These are phyloP conservation scores for Uromyces viciae-fabae DNA, from an alignment of 1,284 basidiomycete species.

Conservation along the genomic window DNA sequence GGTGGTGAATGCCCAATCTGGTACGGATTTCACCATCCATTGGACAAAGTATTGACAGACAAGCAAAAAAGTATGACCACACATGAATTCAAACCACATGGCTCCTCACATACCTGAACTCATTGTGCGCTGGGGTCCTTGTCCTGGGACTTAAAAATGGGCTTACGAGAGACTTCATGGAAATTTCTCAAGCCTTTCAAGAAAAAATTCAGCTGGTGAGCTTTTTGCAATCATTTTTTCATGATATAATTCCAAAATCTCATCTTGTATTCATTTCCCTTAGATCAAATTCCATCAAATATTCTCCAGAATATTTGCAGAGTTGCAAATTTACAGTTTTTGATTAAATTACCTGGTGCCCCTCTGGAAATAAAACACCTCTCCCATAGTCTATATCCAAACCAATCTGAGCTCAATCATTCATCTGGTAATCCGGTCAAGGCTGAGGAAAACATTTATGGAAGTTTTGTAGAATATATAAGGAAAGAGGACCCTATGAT, in stretches of 20 bases:
- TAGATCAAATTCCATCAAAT: background rate
- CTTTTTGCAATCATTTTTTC: background rate
- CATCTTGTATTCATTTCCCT: background rate
- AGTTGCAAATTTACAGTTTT: background rate
- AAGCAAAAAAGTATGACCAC: constrained; percentile 1
- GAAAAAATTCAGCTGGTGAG: constrained; percentile 5
- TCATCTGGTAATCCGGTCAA: background rate
- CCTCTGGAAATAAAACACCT: constrained; percentile 12
- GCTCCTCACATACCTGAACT: constrained; percentile 12
- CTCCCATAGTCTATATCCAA: background rate
- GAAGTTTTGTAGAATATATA: constrained; percentile 5
- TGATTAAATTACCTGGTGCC: background rate
- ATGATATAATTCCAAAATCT: background rate
- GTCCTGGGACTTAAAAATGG: background rate
- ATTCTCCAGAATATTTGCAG: constrained; percentile 3
- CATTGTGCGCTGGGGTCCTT: background rate
- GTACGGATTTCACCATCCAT: constrained; percentile 20
- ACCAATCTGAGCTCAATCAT: background rate
- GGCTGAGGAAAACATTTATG: background rate
- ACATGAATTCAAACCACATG: constrained; percentile 8
- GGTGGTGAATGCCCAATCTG: background rate
- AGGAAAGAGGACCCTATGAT: background rate
- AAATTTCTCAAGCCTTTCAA: constrained; percentile 2
- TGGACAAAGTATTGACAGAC: constrained; percentile 15
- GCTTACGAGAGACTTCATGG: constrained; percentile 24